phyloP scores from a whole-genome alignment of 306 rosid genomes.

The Clitoria ternatea region DNA sequence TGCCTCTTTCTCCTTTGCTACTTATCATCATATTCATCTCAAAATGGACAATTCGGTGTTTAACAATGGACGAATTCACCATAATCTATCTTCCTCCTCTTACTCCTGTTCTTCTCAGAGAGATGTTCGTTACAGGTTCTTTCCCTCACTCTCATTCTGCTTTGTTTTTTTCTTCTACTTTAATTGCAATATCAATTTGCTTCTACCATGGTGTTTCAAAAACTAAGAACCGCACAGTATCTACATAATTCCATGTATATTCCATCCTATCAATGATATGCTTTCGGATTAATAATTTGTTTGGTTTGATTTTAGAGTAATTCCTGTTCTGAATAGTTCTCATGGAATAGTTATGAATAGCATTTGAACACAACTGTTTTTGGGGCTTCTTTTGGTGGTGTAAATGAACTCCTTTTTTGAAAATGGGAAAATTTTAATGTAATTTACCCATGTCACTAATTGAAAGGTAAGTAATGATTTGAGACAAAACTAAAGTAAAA shows the following conservation, averaged over 20 bases:
- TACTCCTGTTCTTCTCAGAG: conserved; percentile 49
- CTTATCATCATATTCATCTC: not conserved
- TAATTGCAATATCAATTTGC: not conserved
- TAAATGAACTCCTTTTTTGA: not conserved
- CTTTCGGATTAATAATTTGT: not conserved
- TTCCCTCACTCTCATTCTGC: conserved; percentile 8
- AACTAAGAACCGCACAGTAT: not conserved
- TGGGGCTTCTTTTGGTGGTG: not conserved
- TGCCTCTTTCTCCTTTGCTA: not conserved
- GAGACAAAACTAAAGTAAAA: too few relatives aligned
- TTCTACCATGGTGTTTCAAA: not conserved
- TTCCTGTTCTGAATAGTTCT: too few relatives aligned
- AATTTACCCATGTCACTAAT: not conserved
- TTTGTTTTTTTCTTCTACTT: not conserved
- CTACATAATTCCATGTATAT: not conserved
- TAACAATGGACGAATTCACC: conserved; percentile 27
- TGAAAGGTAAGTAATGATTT: too few relatives aligned
- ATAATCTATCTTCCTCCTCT: conserved; percentile 16
- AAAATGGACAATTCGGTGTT: conserved; percentile 40
- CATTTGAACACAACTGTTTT: not conserved
- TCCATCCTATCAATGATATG: not conserved
- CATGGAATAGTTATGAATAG: not conserved
- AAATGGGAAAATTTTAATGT: not conserved
- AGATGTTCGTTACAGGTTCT: conserved; percentile 86
- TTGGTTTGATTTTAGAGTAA: not conserved